Conservation (phyloP, 176 grass and related monocot genomes). For the Poa annua region DNA sequence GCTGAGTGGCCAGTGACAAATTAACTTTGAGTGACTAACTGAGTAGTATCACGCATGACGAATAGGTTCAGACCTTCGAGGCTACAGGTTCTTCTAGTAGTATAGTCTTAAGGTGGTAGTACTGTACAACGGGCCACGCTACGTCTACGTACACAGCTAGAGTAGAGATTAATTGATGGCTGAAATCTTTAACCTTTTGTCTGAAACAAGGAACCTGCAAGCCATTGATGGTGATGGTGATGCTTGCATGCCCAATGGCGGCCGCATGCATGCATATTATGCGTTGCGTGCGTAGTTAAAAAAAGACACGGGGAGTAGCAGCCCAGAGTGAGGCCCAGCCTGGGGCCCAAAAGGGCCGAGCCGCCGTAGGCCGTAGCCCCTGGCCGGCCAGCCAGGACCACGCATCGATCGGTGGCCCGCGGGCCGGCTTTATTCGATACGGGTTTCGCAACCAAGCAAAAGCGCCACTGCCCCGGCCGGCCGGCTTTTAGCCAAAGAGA, state of each 20-base stretch:
- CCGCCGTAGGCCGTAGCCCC: neutral
- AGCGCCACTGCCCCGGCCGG: too few species aligned
- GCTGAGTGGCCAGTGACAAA: neutral
- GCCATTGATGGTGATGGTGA: neutral
- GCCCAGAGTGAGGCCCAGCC: conserved; percentile 34
- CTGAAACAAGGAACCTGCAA: conserved; percentile 50
- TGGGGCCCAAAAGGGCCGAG: conserved; percentile 27
- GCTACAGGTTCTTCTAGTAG: too few species aligned
- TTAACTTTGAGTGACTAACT: neutral
- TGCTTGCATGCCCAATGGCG: conserved; percentile 30
- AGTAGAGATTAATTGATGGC: neutral
- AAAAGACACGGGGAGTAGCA: conserved; percentile 7
- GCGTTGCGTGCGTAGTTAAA: conserved; percentile 47
- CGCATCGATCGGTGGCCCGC: conserved; percentile 23
- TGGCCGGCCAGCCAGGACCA: conserved; percentile 20
- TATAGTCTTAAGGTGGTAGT: too few species aligned
- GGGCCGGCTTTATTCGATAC: conserved; percentile 44
- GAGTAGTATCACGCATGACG: conserved; percentile 31
- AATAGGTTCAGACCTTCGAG: conserved; percentile 27
- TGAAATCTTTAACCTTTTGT: conserved; percentile 49
- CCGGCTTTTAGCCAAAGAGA: too few species aligned
- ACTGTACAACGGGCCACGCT: conserved; percentile 48
- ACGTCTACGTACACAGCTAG: neutral
- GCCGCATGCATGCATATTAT: conserved; percentile 16
- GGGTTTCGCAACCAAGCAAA: neutral